Conservation (phyloP, 176 grass and related monocot species). For the Metroxylon sagu region DNA sequence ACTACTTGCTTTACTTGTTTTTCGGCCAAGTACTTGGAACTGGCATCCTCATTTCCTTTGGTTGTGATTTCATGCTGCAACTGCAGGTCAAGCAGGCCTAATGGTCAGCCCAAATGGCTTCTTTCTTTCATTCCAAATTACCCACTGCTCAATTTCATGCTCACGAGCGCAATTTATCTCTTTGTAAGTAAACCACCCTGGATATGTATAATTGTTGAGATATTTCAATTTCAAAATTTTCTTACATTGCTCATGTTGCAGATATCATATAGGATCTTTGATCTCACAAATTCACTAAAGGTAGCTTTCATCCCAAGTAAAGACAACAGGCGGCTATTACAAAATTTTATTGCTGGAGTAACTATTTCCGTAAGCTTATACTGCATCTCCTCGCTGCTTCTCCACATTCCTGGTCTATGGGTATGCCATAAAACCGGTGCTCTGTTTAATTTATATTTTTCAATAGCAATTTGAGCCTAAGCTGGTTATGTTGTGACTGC, state of each 20-base stretch:
- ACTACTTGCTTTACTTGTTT: not conserved
- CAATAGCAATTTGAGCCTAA: too few relatives aligned
- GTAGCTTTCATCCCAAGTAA: conserved; percentile 35
- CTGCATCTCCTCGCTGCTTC: conserved; percentile 28
- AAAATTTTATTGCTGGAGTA: conserved; percentile 35
- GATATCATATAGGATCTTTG: conserved; percentile 44
- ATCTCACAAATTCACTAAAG: conserved; percentile 39
- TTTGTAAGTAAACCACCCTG: conserved; percentile 23
- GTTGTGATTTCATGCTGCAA: conserved; percentile 3
- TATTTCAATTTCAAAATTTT: not conserved
- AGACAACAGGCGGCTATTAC: conserved; percentile 30
- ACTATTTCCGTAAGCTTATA: conserved; percentile 27
- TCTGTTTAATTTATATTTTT: too few relatives aligned
- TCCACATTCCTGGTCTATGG: conserved; percentile 24
- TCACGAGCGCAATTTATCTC: conserved; percentile 23
- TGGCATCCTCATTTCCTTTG: not conserved
- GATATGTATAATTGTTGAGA: not conserved
- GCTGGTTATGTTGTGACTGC: too few relatives aligned
- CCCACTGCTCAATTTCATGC: conserved; percentile 36
- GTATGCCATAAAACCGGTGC: conserved; percentile 10
- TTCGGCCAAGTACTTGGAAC: not conserved
- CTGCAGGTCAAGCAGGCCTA: conserved; percentile 31
- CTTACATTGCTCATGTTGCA: conserved; percentile 19
- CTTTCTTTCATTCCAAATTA: conserved; percentile 43
- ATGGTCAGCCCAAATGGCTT: conserved; percentile 40